Conservation (phyloP, 2,329 filamentous ascomycete species). For the Colletotrichum orbiculare region DNA sequence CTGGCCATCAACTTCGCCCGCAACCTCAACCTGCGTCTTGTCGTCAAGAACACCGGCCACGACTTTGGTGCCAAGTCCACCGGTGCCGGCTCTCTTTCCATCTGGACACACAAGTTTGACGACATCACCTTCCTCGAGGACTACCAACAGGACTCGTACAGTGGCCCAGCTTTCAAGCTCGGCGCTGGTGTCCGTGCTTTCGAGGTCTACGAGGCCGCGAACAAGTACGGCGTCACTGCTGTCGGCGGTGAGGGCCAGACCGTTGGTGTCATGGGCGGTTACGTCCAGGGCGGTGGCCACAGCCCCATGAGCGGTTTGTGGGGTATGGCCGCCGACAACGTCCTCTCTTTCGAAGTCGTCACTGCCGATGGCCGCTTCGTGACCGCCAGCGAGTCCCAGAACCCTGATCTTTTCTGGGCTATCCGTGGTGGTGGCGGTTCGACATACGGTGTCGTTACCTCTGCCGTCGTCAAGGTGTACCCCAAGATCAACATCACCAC, state of each 20-base stretch:
- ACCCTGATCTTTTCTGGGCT: slow-evolving; percentile 74
- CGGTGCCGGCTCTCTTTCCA: slow-evolving; percentile 62
- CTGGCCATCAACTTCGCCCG: slow-evolving; percentile 54
- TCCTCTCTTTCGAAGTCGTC: slow-evolving; percentile 68
- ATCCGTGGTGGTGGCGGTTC: slow-evolving; percentile 61
- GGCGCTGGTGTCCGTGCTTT: slow-evolving; percentile 64
- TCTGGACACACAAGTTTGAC: slow-evolving; percentile 65
- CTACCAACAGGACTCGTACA: slow-evolving; percentile 35
- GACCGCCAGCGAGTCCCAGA: slow-evolving; percentile 61
- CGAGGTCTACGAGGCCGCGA: slow-evolving; percentile 59
- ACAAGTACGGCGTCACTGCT: slow-evolving; percentile 57
- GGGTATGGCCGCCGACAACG: slow-evolving; percentile 71
- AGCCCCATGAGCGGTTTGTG: slow-evolving; percentile 62
- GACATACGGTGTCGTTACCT: slow-evolving; percentile 63
- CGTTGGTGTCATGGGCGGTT: slow-evolving; percentile 70
- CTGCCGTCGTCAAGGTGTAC: slow-evolving; percentile 64
- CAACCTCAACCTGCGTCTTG: slow-evolving; percentile 54
- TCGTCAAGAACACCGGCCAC: slow-evolving; percentile 55
- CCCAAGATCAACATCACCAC: slow-evolving; percentile 55
- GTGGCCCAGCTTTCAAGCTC: slow-evolving; percentile 37
- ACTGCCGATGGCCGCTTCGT: slow-evolving; percentile 62
- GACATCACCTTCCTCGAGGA: slow-evolving; percentile 38
- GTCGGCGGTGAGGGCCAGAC: slow-evolving; percentile 66
- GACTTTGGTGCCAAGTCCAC: slow-evolving; percentile 58
- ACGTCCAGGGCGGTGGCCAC: slow-evolving; percentile 71